These are phyloP conservation scores for Vitis rotundifolia DNA, from an alignment of 164 flowering plant species.

Conservation along the genomic window DNA sequence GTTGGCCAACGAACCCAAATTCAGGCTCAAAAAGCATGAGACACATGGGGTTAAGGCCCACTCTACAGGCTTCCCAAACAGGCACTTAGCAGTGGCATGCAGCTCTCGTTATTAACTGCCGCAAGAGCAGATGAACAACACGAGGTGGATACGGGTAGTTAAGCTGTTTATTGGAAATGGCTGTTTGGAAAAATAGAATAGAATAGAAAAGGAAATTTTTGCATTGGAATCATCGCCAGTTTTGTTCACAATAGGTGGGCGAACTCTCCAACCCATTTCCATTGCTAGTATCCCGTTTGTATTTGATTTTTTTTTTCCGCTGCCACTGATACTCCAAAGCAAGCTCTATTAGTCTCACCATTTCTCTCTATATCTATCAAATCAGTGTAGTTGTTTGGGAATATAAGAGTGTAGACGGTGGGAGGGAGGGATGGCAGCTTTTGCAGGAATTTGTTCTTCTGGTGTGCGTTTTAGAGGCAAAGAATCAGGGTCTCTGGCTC, in stretches of 20 bases:
- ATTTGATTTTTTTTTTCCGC: neutral
- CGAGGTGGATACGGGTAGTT: too few species aligned
- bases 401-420: neutral
- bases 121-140: too few species aligned
- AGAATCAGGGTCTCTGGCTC: slow-evolving; percentile 30
- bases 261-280: slow-evolving; percentile 10
- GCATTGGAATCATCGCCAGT: too few species aligned
- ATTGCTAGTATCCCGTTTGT: slow-evolving; percentile 11
- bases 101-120: too few species aligned
- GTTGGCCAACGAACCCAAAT: too few species aligned
- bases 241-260: neutral
- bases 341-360: neutral
- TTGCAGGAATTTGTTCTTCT: slow-evolving; percentile 33
- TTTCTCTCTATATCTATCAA: slow-evolving; percentile 1
- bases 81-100: too few species aligned
- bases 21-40: too few species aligned
- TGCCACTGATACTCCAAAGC: slow-evolving; percentile 14
- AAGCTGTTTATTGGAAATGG: too few species aligned
- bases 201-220: neutral
- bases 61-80: too few species aligned
- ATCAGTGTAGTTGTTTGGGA: neutral
- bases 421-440: slow-evolving; percentile 24
- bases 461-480: slow-evolving; percentile 22
- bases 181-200: too few species aligned
- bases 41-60: too few species aligned